A percentile compares a stretch with the other conserved stretches of the same genome.
Conservation (phyloP, 2,329 filamentous ascomycete genomes). For the Elsinoe perseae region DNA sequence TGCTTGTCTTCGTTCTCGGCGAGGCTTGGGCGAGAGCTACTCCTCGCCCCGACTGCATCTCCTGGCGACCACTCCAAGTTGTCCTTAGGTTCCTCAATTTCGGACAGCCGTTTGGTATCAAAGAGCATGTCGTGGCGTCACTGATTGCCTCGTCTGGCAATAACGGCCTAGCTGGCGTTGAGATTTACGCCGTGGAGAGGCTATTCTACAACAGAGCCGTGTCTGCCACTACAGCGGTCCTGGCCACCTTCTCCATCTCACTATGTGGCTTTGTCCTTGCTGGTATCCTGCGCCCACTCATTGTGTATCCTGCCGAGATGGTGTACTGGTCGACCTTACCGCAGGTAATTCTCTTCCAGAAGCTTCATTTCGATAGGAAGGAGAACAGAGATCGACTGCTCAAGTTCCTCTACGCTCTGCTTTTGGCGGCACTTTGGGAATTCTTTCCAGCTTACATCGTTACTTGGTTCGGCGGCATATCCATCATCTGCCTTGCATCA, state of each 20-base stretch:
- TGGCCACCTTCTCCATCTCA: constrained; percentile 47
- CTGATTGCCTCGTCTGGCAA: constrained; percentile 24
- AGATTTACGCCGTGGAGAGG: constrained; percentile 32
- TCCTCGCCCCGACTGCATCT: constrained; percentile 45
- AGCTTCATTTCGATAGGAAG: constrained; percentile 47
- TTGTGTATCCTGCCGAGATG: constrained; percentile 49
- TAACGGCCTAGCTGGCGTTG: constrained; percentile 38
- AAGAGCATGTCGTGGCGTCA: constrained; percentile 42
- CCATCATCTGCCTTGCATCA: constrained; percentile 47
- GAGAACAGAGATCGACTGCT: constrained; percentile 46
- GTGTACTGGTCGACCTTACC: constrained; percentile 51
- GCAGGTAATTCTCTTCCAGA: constrained; percentile 47
- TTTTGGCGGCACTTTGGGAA: constrained; percentile 45
- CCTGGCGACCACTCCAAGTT: constrained; percentile 41
- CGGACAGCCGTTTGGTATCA: constrained; percentile 44
- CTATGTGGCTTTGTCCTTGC: constrained; percentile 50
- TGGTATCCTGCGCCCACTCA: constrained; percentile 47
- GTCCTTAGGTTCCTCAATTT: constrained; percentile 42
- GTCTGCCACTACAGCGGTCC: constrained; percentile 40
- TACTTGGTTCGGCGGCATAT: constrained; percentile 49
- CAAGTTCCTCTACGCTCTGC: constrained; percentile 47
- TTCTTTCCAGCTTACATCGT: constrained; percentile 50
- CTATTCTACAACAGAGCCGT: constrained; percentile 47
- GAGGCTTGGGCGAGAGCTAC: constrained; percentile 42
- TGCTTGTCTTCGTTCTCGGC: constrained; percentile 47